Evolutionary conservation across 139 green algal genomes (phyloP), one percentile per base, ranked within the genome.

Genomic region (Chlamydomonas sp.): DNA sequence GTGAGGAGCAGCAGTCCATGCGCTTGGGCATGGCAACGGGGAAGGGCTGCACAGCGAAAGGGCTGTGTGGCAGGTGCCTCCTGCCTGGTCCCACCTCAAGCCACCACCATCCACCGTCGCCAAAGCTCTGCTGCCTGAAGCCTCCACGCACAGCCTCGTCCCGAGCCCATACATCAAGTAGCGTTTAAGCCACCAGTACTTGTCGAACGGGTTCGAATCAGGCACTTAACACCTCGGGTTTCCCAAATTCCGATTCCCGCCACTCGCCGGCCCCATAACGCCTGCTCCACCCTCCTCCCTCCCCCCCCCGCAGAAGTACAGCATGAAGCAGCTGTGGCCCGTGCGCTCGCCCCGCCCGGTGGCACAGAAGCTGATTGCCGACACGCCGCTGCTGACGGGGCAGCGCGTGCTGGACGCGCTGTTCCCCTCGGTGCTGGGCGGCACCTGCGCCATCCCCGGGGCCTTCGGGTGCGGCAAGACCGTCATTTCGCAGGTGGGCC

Each of bases 401-500:
- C 98, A 99, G 95, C 94, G 98, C 71, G 97, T 99, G 79, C 95
- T 99, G 91, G 98, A 99, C 85, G 96, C 93, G 0, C 95, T 99
- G 9, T 99, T 99, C 94, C 98, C 98, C 57, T 97, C 96, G n/a
- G 98, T 99, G 63, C 94, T 98, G 79, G 98, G 98, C 62, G 98
- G 98, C 60, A 99, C 98, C 17, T 99, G 98, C 91, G 95, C 97
- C 89, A 99, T 99, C 80, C 98, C 98, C 12, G 98, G 98, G 69
- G 98, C 98, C 8, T 99, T 99, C 86, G 98, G 98, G 15, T 99
- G 98, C 91, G 98, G 98, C 85, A 99, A 99, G 93, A 99, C 98
- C 18, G 98, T 99, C 78, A 99, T 99, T 88, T 97, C 92, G 20
- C 98, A 99, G 91, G 9, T 12, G 12, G 64, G 64, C 83, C 67